These are phyloP conservation scores for Coccomyxa subellipsoidea DNA, from an alignment of 163 green algal genomes.

Conservation along the genomic window DNA sequence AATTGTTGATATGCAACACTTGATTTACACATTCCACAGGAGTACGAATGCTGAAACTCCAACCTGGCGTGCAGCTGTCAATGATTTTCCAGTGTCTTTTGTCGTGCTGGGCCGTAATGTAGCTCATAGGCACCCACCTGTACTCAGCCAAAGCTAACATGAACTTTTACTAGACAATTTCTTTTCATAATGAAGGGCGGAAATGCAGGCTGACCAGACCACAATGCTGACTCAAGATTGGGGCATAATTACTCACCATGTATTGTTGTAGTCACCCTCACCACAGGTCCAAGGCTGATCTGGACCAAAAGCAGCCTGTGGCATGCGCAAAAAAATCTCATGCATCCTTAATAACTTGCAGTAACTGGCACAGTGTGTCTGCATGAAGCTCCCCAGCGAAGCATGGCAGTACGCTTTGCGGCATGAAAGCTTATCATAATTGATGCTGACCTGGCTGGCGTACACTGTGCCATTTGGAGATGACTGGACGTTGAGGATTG, in stretches of 20 bases:
- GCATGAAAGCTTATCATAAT: too few species aligned
- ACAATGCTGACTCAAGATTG: too few species aligned
- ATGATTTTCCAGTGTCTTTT: not conserved
- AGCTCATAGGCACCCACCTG: slow-evolving; percentile 2
- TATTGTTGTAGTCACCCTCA: not conserved
- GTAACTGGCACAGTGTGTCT: too few species aligned
- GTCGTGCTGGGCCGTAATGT: not conserved
- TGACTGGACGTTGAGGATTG: not conserved
- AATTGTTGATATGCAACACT: too few species aligned
- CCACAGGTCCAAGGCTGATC: not conserved
- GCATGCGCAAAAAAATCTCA: not conserved
- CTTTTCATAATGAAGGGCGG: too few species aligned
- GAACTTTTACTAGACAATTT: too few species aligned
- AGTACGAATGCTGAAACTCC: not conserved
- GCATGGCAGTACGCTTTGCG: too few species aligned
- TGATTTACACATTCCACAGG: too few species aligned
- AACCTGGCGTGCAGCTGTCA: not conserved
- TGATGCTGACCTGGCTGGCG: not conserved
- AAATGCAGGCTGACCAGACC: too few species aligned
- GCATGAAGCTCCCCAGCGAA: too few species aligned
- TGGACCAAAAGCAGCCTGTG: not conserved
- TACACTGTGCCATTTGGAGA: not conserved
- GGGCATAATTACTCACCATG: not conserved
- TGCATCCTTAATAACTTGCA: not conserved
- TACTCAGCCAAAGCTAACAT: not conserved